A percentile compares a stretch with the other conserved stretches of the same genome.
phyloP scores from a whole-genome alignment of 129 eudicot genomes.

The Flaveria robusta region DNA sequence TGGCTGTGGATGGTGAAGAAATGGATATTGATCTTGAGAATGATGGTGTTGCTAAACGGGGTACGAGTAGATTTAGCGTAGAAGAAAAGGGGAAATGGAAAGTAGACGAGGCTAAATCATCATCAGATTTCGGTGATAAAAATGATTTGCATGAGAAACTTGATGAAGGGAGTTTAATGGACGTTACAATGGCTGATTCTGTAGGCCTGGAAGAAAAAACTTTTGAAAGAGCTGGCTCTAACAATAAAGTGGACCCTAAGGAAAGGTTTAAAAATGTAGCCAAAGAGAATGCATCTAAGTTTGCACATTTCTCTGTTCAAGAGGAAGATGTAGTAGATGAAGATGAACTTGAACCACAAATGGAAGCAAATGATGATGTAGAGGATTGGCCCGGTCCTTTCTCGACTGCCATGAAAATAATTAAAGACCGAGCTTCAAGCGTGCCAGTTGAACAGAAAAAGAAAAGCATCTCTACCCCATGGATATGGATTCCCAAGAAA shows the following conservation, averaged over 20 bases:
- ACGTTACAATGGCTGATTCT: constrained; percentile 21
- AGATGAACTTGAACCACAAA: constrained; percentile 38
- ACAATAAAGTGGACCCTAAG: constrained; percentile 28
- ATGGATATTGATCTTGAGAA: neutral
- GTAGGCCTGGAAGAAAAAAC: constrained; percentile 4
- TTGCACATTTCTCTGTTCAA: constrained; percentile 63
- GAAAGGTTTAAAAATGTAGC: constrained; percentile 55
- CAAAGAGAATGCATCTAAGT: constrained; percentile 57
- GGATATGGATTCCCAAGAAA: constrained; percentile 64
- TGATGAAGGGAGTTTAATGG: constrained; percentile 14
- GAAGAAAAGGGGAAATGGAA: constrained; percentile 61
- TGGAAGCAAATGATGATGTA: constrained; percentile 26
- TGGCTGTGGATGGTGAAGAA: constrained; percentile 26
- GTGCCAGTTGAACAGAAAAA: constrained; percentile 30
- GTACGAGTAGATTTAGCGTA: constrained; percentile 28
- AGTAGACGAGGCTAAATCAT: constrained; percentile 21
- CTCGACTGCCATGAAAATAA: constrained; percentile 92
- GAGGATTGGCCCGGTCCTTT: constrained; percentile 99
- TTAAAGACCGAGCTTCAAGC: constrained; percentile 58
- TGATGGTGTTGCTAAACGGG: constrained; percentile 5
- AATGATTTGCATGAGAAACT: constrained; percentile 14
- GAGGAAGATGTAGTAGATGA: constrained; percentile 50
- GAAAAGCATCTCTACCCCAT: constrained; percentile 29
- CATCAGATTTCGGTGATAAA: neutral
- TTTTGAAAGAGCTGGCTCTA: constrained; percentile 24